phyloP scores from a whole-genome alignment of 176 grass and related monocot genomes.

The Stipa capillata region DNA sequence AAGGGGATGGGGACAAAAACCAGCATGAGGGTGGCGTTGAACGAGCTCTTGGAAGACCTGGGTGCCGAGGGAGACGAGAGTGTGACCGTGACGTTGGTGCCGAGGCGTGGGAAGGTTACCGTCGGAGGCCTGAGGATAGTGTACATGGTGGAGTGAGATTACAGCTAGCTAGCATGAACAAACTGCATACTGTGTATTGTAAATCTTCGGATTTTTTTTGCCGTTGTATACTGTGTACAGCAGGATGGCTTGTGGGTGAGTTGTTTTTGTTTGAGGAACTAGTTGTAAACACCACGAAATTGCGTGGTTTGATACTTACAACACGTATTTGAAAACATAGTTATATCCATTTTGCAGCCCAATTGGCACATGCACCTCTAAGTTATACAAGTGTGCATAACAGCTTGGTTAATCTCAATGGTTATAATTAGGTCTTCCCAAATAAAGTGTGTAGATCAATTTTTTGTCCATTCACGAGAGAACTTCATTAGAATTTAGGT shows the following conservation, averaged over 20 bases:
- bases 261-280: background rate
- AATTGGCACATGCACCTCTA: background rate
- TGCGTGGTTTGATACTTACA: background rate
- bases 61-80: constrained; percentile 6
- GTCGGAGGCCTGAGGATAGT: constrained; percentile 18
- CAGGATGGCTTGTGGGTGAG: background rate
- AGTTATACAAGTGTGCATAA: background rate
- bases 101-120: constrained; percentile 17
- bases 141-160: background rate
- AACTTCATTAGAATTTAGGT: too few species aligned
- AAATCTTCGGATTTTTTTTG: background rate
- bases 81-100: constrained; percentile 37
- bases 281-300: background rate
- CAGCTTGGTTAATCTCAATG: too few species aligned
- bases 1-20: background rate
- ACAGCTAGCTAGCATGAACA: background rate
- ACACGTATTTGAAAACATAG: background rate
- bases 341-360: background rate
- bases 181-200: background rate
- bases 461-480: too few species aligned
- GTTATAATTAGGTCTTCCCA: too few species aligned
- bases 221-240: background rate
- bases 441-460: too few species aligned
- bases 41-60: constrained; percentile 32
- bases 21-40: constrained; percentile 35